phyloP scores from a whole-genome alignment of 2,329 filamentous ascomycete species.

The Penicillium sp. region DNA sequence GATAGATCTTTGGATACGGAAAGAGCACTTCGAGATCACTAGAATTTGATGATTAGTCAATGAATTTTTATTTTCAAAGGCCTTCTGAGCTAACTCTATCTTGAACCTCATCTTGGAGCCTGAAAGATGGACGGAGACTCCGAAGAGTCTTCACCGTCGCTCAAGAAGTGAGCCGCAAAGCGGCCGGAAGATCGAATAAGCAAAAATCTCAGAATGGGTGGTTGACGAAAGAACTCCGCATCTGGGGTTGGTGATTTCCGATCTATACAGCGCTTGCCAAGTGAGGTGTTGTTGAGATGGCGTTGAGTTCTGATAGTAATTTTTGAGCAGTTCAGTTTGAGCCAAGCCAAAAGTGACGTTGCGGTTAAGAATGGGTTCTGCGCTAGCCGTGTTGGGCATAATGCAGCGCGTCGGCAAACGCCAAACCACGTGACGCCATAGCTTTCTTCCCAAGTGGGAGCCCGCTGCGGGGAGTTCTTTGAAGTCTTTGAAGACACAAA shows the following conservation, averaged over 20 bases:
- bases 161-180: neutral
- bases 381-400: constrained; percentile 5
- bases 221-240: neutral
- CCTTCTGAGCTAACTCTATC: constrained; percentile 56
- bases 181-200: neutral
- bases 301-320: neutral
- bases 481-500: constrained; percentile 8
- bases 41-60: constrained; percentile 7
- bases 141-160: neutral
- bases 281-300: neutral
- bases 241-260: neutral
- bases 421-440: constrained; percentile 28
- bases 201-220: neutral
- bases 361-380: neutral
- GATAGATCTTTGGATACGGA: constrained; percentile 71
- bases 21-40: constrained; percentile 68
- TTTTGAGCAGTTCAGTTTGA: no score
- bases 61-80: neutral
- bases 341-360: neutral
- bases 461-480: constrained; percentile 14
- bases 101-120: constrained; percentile 64
- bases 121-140: constrained; percentile 3
- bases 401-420: constrained; percentile 19
- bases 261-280: neutral
- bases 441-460: constrained; percentile 10